Evolutionary conservation across 345 rosid genomes (phyloP).

Genomic region (Isatis tinctoria): DNA sequence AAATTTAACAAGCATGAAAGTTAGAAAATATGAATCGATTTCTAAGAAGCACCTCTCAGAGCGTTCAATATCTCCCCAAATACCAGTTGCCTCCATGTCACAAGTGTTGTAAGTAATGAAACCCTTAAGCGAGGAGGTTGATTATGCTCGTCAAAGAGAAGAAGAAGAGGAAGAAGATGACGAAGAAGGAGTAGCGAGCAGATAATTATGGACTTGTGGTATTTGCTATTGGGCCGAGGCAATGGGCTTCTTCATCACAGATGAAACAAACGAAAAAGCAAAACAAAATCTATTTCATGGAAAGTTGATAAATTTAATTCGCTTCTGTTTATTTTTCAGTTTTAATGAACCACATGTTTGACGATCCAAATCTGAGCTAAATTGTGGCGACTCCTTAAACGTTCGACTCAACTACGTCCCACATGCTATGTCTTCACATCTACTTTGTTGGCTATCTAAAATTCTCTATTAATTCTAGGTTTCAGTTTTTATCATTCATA

Average conservation of each 20-base stretch:
- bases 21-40: neutral
- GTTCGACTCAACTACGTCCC: neutral
- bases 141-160: neutral
- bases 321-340: no score
- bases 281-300: neutral
- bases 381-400: conserved; percentile 16
- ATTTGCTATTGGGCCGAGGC: neutral
- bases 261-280: neutral
- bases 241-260: neutral
- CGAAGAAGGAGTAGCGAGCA: neutral
- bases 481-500: neutral
- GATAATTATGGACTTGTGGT: conserved; percentile 7
- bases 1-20: neutral
- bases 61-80: conserved; percentile 33
- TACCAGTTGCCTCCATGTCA: conserved; percentile 15
- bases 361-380: neutral
- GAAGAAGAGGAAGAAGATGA: neutral
- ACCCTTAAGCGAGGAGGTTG: neutral
- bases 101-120: neutral
- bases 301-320: no score
- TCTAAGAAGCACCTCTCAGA: conserved; percentile 32
- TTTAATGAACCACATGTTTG: neutral
- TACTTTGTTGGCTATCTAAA: conserved; percentile 13
- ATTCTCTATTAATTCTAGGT: neutral
- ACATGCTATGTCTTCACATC: conserved; percentile 11